Evolutionary conservation across 75 land plant genomes (phyloP).

Genomic region (Sequoia sempervirens): DNA sequence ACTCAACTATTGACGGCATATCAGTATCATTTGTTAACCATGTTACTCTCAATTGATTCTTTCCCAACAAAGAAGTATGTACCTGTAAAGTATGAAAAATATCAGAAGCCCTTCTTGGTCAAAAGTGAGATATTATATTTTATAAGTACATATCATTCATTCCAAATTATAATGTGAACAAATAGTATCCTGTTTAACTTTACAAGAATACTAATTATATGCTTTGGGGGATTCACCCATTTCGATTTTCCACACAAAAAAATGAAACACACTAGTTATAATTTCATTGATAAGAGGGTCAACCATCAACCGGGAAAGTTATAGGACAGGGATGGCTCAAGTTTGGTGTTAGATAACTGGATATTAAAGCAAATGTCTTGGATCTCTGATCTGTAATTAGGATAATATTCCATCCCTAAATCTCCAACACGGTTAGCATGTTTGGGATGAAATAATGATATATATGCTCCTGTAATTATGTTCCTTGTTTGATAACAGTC

Average conservation of each 20-base stretch:
- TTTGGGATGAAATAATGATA: not conserved
- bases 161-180: not conserved
- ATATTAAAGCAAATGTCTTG: too few relatives aligned
- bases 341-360: not conserved
- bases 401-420: too few relatives aligned
- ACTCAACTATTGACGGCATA: slow-evolving; percentile 19
- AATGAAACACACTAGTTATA: not conserved
- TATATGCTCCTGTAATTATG: not conserved
- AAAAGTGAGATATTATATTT: not conserved
- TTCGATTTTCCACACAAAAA: not conserved
- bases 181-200: not conserved
- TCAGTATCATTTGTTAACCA: slow-evolving; percentile 24
- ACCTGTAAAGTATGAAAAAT: slow-evolving; percentile 23
- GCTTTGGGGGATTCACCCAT: not conserved
- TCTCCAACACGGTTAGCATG: not conserved
- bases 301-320: not conserved
- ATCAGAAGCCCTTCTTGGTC: not conserved
- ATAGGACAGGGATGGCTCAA: not conserved
- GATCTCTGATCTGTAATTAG: too few relatives aligned
- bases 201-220: not conserved
- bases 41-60: slow-evolving; percentile 29
- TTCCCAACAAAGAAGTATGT: slow-evolving; percentile 34
- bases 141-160: not conserved
- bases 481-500: not conserved
- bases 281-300: not conserved